Evolutionary conservation across 768 basidiomycete species (phyloP), one percentile per base, ranked within the genome.

Genomic region (Cystobasidium tubakii): DNA sequence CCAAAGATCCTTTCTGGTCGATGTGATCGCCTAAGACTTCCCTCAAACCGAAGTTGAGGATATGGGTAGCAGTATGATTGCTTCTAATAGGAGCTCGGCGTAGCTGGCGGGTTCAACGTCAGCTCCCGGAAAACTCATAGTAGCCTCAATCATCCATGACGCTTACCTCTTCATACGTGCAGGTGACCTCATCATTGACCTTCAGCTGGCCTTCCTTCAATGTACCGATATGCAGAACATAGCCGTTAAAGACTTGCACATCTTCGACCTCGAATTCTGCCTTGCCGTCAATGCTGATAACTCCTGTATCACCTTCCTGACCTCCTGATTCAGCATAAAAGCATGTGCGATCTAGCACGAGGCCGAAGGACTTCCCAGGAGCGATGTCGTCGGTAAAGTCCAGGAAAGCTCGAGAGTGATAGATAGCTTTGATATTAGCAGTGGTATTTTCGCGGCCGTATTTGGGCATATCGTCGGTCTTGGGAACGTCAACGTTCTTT

Each of bases 251-350:
- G 2, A 87, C 87, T 81, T 98, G 95, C 9, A 95, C 93, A 78
- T 98, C 90, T 57, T 86, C 86, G 63, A 99, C 96, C 79, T 90
- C 88, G 81, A 98, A 99, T 81, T 96, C 92, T 39, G 90, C 88
- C 74, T 87, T 84, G 50, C 89, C 94, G 75, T 96, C 95, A 66
- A 97, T 89, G 31, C 92, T 88, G 76, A 99, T 91, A 77, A 89
- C 90, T 69, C 96, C 96, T 0, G 91, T 97, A 80, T 99, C 96
- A 78, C 90, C 88, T 82, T 98, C 95, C 80, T 99, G 96, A 31
- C 96, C 96, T 78, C 96, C 96, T 43, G 92, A 86, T 82, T 99
- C 96, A 7, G 96, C 94, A 76, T 99, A 99, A 82, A 98, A 97
- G 82, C 89, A 92, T 1, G 96, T 97, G 55, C 86, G 86, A 83